Evolutionary conservation across 2,329 filamentous ascomycete species (phyloP).

Genomic region (Coleophoma eucalyptorum): DNA sequence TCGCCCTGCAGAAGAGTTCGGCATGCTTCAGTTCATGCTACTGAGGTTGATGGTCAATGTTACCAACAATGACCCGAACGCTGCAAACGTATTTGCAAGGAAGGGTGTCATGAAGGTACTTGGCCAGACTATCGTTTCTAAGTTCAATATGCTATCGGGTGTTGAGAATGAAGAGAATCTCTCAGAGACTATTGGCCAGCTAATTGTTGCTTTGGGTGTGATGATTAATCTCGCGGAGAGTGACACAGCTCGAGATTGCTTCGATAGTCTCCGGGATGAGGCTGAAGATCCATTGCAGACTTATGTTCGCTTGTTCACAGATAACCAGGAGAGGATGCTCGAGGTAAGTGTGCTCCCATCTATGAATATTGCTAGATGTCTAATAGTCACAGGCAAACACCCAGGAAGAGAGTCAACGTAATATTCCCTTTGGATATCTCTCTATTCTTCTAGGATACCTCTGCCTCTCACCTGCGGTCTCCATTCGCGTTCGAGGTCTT

Average conservation of each 20-base stretch:
- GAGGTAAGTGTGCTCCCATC: constrained; percentile 52
- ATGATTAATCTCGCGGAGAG: constrained; percentile 87
- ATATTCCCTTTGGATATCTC: constrained; percentile 83
- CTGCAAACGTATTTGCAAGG: constrained; percentile 67
- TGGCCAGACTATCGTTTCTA: constrained; percentile 44
- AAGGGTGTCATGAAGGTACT: constrained; percentile 48
- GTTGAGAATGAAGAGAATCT: constrained; percentile 46
- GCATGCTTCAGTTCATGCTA: constrained; percentile 23
- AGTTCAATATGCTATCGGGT: constrained; percentile 43
- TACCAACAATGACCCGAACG: constrained; percentile 72
- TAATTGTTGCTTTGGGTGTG: constrained; percentile 75
- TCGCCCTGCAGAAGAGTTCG: constrained; percentile 31
- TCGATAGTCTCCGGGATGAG: constrained; percentile 34
- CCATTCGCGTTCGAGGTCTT: constrained; percentile 33
- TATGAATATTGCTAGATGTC: not conserved
- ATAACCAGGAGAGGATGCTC: constrained; percentile 59
- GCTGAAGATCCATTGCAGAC: constrained; percentile 46
- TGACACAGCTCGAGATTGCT: constrained; percentile 50
- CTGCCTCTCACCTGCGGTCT: constrained; percentile 51
- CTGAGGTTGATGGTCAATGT: constrained; percentile 77
- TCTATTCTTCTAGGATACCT: constrained; percentile 81
- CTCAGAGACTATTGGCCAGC: constrained; percentile 56
- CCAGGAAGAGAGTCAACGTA: constrained; percentile 70
- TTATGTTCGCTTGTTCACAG: constrained; percentile 64
- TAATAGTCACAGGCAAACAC: constrained; percentile 54